These are phyloP conservation scores for Adenanthera pavonina DNA, from an alignment of 306 rosid genomes.

Conservation along the genomic window DNA sequence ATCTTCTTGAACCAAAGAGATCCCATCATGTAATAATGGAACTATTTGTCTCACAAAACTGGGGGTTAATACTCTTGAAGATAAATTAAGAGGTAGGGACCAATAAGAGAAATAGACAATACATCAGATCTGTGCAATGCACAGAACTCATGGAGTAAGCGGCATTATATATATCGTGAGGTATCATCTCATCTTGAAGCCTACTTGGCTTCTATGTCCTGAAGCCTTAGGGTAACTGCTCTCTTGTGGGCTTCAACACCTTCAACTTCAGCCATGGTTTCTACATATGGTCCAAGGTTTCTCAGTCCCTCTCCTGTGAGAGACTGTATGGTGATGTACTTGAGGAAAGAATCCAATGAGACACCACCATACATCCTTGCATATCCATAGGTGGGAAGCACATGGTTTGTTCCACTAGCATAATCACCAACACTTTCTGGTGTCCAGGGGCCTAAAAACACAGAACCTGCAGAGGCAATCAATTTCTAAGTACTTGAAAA, in stretches of 20 bases:
- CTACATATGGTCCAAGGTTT: conserved; percentile 88
- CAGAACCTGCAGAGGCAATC: conserved; percentile 71
- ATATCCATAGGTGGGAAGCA: conserved; percentile 97
- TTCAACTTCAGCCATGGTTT: conserved; percentile 93
- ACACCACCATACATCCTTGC: conserved; percentile 96
- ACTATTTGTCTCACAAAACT: neutral
- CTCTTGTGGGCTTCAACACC: conserved; percentile 94
- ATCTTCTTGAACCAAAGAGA: neutral
- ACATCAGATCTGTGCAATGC: too few species aligned
- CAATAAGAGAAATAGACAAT: neutral
- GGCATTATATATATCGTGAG: too few species aligned
- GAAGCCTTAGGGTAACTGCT: conserved; percentile 89
- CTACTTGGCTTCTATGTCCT: conserved; percentile 83
- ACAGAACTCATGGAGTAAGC: too few species aligned
- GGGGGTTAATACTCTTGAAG: neutral
- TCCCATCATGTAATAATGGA: neutral
- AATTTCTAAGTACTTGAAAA: conserved; percentile 22
- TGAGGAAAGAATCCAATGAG: conserved; percentile 87
- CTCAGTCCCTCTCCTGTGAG: conserved; percentile 86
- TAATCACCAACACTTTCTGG: conserved; percentile 98
- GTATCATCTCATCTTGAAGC: conserved; percentile 59
- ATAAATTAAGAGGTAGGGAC: conserved; percentile 24
- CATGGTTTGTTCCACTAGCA: conserved; percentile 98
- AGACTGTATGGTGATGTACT: conserved; percentile 91
- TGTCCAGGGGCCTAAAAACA: conserved; percentile 92